Base-by-base conservation (phyloP, 192 early-diverging fungal species). In the Linnemannia exigua region DNA sequence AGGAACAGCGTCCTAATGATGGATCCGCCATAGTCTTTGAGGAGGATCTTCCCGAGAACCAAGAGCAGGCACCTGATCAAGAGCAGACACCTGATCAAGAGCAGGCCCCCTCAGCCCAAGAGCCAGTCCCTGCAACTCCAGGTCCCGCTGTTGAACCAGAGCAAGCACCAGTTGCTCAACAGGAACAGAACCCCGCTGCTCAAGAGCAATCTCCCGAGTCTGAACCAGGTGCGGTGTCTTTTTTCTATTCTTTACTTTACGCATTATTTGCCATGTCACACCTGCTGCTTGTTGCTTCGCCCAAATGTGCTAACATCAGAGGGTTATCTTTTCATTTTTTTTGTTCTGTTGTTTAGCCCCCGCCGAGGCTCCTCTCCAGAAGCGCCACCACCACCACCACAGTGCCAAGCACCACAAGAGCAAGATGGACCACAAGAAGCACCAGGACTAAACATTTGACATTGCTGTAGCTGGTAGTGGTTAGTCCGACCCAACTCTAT, bases 301-400 rank as follows among this genome's bases (percentile, higher is more conserved):
- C 58, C 58, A 63, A 63, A 6, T n/a, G 58, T 63, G 11, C 28
- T 63, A 31, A 63, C 28, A 1, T 63, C 1, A n/a, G n/a, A n/a
- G n/a, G 25, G 15, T 63, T 63, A 31, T 63, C 51, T 8, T 31
- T 3, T 20, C 19, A n/a, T n/a, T n/a, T 38, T 41, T 44, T 38
- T 41, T 19, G 4, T 48, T 14, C 20, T n/a, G 25, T 17, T 54
- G 11, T 74, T 25, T 22, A 74, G 72, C 47, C 35, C 37, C 67
- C 7, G 37, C 47, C 8, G 51, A 52, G 16, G 36, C 11, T 6
- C 67, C 68, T 14, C 6, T 61, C 19, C 19, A 6, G 28, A 78
- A 78, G 76, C 68, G 68, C 67, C 76, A 78, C 28, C 76, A 78
- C 48, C 76, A 78, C 50, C 76, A 78, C 51, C 63, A n/a, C 35